Base-by-base conservation (phyloP, 1,284 basidiomycete genomes). In the Ceraceosorus guamensis region DNA sequence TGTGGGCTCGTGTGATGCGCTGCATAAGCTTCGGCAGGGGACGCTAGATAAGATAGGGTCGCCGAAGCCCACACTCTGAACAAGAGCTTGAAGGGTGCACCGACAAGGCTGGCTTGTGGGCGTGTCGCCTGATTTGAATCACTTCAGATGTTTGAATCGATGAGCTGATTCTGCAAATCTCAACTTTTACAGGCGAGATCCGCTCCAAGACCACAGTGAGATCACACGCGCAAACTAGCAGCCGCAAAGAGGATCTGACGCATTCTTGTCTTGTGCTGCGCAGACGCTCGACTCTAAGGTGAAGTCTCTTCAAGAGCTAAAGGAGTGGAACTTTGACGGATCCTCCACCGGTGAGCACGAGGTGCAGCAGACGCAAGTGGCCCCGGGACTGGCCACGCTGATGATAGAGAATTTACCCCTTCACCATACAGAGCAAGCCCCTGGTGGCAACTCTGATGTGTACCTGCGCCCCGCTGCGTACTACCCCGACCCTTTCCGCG, bases 401-500 rank as follows among this genome's bases (percentile, higher is more conserved):
- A 7, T 44, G 8, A n/a, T n/a, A 8, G 30, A 10, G 46, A 50
- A 31, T 34, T 32, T n/a, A n/a, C 49, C 14, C 18, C 50, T 51
- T n/a, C 37, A 16, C 16, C 33, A 11, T 10, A 37, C 51, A 60
- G 80, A 93, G 92, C 57, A 76, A 62, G 73, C 73, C 30, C 67
- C 66, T 46, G 91, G 91, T 46, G 92, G 91, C 48, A 88, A 98
- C 82, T 98, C 95, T 34, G 95, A 98, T 77, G 87, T 98, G 81
- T 95, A 91, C 81, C 90, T 98, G 67, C 89, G 93, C 67, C 95
- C 95, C 53, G 91, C 85, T 61, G 86, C 92, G 73, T 92, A 92
- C 81, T 99, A 95, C 87, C 92, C 88, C 76, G 95, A 99, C 78
- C 95, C 95, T 55, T 98, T 98, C 91, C 91, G 95, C 73, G 88